These are phyloP conservation scores for Tetrapyrgos nigripes DNA, from an alignment of 1,284 basidiomycete species.

Conservation along the genomic window DNA sequence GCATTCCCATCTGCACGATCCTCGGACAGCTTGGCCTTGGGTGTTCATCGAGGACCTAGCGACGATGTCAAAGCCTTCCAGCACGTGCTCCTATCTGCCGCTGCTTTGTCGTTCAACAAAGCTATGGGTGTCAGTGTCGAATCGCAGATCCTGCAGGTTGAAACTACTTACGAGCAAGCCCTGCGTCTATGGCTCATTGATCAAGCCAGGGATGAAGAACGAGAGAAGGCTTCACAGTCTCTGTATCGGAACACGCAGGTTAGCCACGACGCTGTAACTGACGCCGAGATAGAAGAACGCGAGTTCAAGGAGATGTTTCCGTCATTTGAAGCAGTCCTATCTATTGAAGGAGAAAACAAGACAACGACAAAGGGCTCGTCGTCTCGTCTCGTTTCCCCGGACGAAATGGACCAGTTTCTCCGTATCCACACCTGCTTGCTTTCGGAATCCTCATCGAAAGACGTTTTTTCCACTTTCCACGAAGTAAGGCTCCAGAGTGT, in stretches of 20 bases:
- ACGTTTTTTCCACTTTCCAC: slow-evolving; percentile 26
- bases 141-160: slow-evolving; percentile 42
- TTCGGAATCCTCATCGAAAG: slow-evolving; percentile 31
- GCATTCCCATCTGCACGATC: slow-evolving; percentile 60
- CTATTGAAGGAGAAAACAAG: slow-evolving; percentile 20
- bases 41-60: background rate
- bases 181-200: slow-evolving; percentile 87
- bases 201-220: slow-evolving; percentile 72
- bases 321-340: slow-evolving; percentile 68
- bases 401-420: slow-evolving; percentile 36
- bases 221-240: slow-evolving; percentile 70
- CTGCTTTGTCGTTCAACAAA: slow-evolving; percentile 56
- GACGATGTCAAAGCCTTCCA: slow-evolving; percentile 36
- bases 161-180: slow-evolving; percentile 73
- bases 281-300: slow-evolving; percentile 79
- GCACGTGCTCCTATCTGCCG: slow-evolving; percentile 56
- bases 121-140: slow-evolving; percentile 39
- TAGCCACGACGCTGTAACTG: slow-evolving; percentile 66
- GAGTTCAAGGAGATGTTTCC: slow-evolving; percentile 90
- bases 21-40: slow-evolving; percentile 40
- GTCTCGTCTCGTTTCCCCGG: background rate
- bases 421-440: slow-evolving; percentile 38
- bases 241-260: slow-evolving; percentile 80
- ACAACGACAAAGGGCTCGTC: background rate
- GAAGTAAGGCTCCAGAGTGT: slow-evolving; percentile 36